A percentile compares a stretch with the other conserved stretches of the same genome.
These are phyloP conservation scores for Magnaporthales sp. DNA, from an alignment of 2,329 filamentous ascomycete genomes.

Conservation along the genomic window DNA sequence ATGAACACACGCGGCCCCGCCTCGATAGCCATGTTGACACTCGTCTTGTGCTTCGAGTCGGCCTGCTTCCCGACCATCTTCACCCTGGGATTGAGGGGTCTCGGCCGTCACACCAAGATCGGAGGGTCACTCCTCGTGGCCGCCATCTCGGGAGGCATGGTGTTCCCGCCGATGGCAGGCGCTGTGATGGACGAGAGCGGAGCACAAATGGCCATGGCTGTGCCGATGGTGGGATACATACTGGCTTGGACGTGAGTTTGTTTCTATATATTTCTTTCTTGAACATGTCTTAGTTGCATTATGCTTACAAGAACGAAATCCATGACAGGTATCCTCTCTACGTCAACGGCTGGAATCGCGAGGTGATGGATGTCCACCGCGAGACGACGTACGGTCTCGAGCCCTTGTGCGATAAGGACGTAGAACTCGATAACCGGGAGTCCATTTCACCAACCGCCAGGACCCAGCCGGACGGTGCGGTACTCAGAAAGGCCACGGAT, in stretches of 20 bases:
- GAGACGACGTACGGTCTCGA: constrained; percentile 17
- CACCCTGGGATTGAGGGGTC: constrained; percentile 45
- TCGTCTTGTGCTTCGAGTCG: constrained; percentile 48
- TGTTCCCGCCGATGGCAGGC: constrained; percentile 44
- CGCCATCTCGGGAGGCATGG: constrained; percentile 45
- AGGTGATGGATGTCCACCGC: constrained; percentile 21
- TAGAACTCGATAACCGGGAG: constrained; percentile 16
- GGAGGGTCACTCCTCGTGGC: constrained; percentile 45
- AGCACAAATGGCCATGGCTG: constrained; percentile 18
- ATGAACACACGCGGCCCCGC: constrained; percentile 42
- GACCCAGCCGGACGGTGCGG: neutral
- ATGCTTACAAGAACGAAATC: neutral
- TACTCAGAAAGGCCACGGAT: neutral
- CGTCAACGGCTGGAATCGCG: constrained; percentile 20
- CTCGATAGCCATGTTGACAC: constrained; percentile 45
- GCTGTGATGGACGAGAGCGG: constrained; percentile 20
- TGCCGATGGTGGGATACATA: constrained; percentile 21
- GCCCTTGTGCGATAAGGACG: constrained; percentile 14
- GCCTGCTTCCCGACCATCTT: constrained; percentile 53
- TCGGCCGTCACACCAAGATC: constrained; percentile 46
- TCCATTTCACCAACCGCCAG: constrained; percentile 5
- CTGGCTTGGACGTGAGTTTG: constrained; percentile 16
- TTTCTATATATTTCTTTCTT: neutral
- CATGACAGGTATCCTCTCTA: constrained; percentile 18
- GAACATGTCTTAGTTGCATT: neutral